Evolutionary conservation across 73 alveolate species (phyloP).

Genomic region (Uronychia setigera): DNA sequence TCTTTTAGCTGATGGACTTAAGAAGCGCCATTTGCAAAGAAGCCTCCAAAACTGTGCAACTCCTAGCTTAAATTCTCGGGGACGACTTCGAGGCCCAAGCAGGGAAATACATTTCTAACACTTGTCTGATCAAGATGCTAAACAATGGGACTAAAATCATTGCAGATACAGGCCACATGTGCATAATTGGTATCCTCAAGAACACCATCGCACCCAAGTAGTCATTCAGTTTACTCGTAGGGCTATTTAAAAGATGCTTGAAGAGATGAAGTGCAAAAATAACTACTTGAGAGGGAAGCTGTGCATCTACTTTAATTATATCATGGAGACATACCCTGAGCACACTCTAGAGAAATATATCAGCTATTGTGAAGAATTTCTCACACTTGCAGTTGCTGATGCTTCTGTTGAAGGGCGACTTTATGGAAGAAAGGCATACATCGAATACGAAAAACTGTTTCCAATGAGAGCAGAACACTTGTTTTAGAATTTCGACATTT

Average conservation of each 20-base stretch:
- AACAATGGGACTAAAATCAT: conserved; percentile 46
- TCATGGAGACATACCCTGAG: background rate
- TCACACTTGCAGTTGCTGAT: background rate
- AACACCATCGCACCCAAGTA: conserved; percentile 18
- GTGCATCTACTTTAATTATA: background rate
- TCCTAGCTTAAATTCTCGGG: conserved; percentile 32
- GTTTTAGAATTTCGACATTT: background rate
- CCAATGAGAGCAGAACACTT: background rate
- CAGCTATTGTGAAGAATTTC: background rate
- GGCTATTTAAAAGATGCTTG: conserved; percentile 1
- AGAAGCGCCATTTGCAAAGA: conserved; percentile 52
- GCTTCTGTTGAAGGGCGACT: background rate
- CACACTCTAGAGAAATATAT: background rate
- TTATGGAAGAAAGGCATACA: background rate
- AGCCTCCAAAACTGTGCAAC: conserved; percentile 40
- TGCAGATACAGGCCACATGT: conserved; percentile 46
- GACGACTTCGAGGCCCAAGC: conserved; percentile 44
- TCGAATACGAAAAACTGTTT: background rate
- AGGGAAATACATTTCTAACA: conserved; percentile 15
- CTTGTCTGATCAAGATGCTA: conserved; percentile 28
- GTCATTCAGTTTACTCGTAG: background rate
- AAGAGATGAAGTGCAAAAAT: background rate
- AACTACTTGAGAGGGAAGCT: background rate
- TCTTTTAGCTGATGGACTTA: conserved; percentile 39
- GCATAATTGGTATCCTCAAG: conserved; percentile 35